Conservation (phyloP, 2,329 filamentous ascomycete genomes). For the Teratosphaeria zuluensis region DNA sequence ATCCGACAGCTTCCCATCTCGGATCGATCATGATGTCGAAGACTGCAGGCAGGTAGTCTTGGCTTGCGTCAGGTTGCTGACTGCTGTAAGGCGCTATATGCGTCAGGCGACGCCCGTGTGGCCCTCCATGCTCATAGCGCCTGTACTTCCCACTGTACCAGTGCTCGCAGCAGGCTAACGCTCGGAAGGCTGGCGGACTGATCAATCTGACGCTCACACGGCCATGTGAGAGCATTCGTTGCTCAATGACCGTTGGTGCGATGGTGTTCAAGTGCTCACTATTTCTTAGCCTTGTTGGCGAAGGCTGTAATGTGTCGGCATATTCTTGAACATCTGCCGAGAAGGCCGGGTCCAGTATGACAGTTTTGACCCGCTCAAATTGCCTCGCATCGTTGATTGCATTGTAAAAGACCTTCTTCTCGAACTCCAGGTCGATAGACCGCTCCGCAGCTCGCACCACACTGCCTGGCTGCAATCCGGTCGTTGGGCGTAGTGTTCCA, state of each 20-base stretch:
- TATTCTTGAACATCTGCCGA: neutral
- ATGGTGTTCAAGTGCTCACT: neutral
- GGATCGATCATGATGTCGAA: constrained; percentile 4
- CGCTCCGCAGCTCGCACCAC: neutral
- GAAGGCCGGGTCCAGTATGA: neutral
- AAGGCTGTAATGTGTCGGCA: neutral
- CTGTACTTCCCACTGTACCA: constrained; percentile 12
- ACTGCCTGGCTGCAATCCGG: neutral
- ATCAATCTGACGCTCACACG: constrained; percentile 4
- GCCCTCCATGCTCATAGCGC: constrained; percentile 2
- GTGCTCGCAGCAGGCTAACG: constrained; percentile 7
- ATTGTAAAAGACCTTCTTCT: neutral
- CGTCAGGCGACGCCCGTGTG: neutral
- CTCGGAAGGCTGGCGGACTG: constrained; percentile 7
- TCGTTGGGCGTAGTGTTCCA: neutral
- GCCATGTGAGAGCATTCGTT: neutral
- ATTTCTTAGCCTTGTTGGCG: neutral
- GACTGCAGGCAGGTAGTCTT: neutral
- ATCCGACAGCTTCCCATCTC: constrained; percentile 5
- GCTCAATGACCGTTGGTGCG: neutral
- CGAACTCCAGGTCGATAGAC: neutral
- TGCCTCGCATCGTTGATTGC: neutral
- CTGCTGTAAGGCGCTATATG: neutral
- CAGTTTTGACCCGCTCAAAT: neutral
- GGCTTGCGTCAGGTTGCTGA: neutral